These are phyloP conservation scores for Pseudonitzschia delicatissima DNA, from an alignment of 108 stramenopile species.

Conservation along the genomic window DNA sequence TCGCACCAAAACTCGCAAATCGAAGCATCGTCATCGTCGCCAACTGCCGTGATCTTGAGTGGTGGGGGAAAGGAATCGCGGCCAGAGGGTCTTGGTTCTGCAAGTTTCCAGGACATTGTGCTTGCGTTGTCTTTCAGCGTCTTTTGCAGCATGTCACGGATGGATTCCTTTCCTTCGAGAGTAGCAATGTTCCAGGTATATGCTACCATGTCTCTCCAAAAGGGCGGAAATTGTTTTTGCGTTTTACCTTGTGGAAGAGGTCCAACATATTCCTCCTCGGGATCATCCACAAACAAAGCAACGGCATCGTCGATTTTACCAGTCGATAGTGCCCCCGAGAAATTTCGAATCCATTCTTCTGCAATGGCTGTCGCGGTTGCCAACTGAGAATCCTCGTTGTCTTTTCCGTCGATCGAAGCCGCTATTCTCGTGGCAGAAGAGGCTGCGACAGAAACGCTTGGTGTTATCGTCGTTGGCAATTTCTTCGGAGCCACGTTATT, in stretches of 20 bases:
- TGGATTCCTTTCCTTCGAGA: conserved; percentile 7
- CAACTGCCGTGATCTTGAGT: not conserved
- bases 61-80: not conserved
- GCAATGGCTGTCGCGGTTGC: conserved; percentile 3
- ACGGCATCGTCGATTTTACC: conserved; percentile 1
- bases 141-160: conserved; percentile 10
- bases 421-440: not conserved
- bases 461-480: not conserved
- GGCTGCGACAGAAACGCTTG: too few relatives aligned
- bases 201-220: conserved; percentile 30
- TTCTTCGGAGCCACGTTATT: too few relatives aligned
- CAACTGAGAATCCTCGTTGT: not conserved
- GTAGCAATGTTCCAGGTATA: conserved; percentile 27
- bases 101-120: not conserved
- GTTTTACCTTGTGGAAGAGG: not conserved
- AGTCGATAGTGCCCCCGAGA: conserved; percentile 2
- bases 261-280: not conserved
- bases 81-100: not conserved
- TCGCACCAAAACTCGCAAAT: conserved; percentile 18
- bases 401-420: not conserved
- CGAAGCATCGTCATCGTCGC: not conserved
- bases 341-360: conserved; percentile 4
- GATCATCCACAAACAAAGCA: not conserved
- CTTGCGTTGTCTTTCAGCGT: not conserved
- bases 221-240: conserved; percentile 12